These are phyloP conservation scores for Heliosperma pusillum DNA, from an alignment of 148 eudicot species.

Conservation along the genomic window DNA sequence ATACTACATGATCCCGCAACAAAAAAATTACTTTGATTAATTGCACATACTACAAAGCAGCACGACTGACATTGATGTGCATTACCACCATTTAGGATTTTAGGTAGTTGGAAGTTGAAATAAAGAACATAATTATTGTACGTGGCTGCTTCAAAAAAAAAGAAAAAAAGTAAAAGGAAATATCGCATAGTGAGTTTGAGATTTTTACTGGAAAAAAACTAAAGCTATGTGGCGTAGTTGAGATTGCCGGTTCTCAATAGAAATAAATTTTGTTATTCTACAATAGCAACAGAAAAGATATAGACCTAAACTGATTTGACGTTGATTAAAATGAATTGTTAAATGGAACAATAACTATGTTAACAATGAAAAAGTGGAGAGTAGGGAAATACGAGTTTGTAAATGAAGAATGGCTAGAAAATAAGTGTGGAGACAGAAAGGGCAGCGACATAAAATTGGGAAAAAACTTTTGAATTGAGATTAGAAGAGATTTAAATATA, in stretches of 20 bases:
- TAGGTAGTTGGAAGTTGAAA: not conserved
- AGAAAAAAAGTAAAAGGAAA: not conserved
- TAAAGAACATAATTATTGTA: not conserved
- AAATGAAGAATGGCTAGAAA: not conserved
- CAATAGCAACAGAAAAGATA: not conserved
- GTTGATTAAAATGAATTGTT: not conserved
- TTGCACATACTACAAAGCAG: conserved; percentile 3
- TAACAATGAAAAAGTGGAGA: not conserved
- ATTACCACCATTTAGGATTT: not conserved
- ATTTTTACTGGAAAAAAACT: not conserved
- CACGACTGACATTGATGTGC: not conserved
- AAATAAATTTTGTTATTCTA: not conserved
- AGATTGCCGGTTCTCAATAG: not conserved
- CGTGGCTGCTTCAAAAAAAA: not conserved
- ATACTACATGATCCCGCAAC: not conserved
- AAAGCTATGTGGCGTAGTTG: not conserved
- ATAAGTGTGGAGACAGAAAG: too few relatives aligned
- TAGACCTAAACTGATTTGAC: not conserved
- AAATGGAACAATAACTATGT: not conserved
- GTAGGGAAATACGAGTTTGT: not conserved
- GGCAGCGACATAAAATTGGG: too few relatives aligned
- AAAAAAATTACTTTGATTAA: not conserved
- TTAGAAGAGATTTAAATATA: not conserved
- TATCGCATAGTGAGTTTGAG: not conserved
- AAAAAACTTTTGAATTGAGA: too few relatives aligned